These are phyloP conservation scores for Scheffersomyces lignosus DNA, from an alignment of 805 yeast genomes.

Conservation along the genomic window DNA sequence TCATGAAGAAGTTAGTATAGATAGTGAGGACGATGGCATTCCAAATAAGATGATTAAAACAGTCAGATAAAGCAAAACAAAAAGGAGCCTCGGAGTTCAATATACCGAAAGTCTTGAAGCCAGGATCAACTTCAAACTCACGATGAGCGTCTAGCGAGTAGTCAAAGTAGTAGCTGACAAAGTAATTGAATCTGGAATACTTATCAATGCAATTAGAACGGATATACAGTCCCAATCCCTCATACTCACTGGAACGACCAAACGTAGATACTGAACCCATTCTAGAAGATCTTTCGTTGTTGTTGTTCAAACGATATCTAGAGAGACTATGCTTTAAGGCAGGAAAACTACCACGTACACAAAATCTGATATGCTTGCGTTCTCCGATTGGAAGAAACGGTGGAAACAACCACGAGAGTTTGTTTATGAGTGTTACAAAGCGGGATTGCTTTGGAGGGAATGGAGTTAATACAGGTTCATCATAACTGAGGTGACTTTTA, in stretches of 20 bases:
- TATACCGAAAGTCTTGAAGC: slow-evolving; percentile 21
- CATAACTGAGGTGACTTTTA: too few relatives aligned
- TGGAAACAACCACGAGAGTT: slow-evolving; percentile 21
- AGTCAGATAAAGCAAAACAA: slow-evolving; percentile 4
- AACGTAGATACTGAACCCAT: too few relatives aligned
- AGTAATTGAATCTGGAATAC: slow-evolving; percentile 9
- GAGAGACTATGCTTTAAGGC: too few relatives aligned
- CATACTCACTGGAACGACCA: too few relatives aligned
- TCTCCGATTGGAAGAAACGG: slow-evolving; percentile 18
- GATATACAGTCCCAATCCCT: too few relatives aligned
- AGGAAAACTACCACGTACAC: too few relatives aligned
- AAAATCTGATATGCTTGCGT: too few relatives aligned
- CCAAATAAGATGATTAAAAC: slow-evolving; percentile 18
- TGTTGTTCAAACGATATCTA: too few relatives aligned
- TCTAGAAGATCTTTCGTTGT: too few relatives aligned
- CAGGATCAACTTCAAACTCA: slow-evolving; percentile 22
- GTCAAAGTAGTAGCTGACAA: slow-evolving; percentile 21
- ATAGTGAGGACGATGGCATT: slow-evolving; percentile 12
- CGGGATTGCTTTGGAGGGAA: too few relatives aligned
- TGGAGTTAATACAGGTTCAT: too few relatives aligned
- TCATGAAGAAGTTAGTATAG: slow-evolving; percentile 5
- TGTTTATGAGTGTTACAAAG: too few relatives aligned
- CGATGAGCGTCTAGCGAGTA: slow-evolving; percentile 19
- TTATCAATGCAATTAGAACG: background rate
- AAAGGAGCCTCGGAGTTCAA: slow-evolving; percentile 16